Percentiles rank a stretch among this genome's conserved stretches.
Conservation (phyloP, 2,329 filamentous ascomycete species). For the Septoria linicola region DNA sequence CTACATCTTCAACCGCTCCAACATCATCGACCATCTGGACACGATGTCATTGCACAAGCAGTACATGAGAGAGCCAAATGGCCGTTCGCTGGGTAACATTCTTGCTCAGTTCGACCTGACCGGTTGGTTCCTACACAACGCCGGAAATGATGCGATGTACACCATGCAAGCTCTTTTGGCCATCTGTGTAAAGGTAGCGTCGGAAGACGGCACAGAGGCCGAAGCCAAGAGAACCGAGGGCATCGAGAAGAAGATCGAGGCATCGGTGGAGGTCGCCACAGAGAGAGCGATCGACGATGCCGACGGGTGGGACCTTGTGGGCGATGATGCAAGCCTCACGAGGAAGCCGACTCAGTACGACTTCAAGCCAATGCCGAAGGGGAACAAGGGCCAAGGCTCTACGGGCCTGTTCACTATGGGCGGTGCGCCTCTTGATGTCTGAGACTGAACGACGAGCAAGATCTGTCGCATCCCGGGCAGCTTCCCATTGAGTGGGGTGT, state of each 20-base stretch:
- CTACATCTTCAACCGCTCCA: constrained; percentile 53
- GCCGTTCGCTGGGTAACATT: constrained; percentile 60
- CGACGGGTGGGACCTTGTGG: constrained; percentile 41
- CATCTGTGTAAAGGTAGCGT: constrained; percentile 52
- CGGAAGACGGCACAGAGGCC: constrained; percentile 31
- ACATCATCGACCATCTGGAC: constrained; percentile 57
- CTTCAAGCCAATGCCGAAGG: constrained; percentile 16
- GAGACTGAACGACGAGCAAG: constrained; percentile 2
- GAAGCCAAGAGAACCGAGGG: constrained; percentile 31
- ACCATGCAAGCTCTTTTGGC: constrained; percentile 60
- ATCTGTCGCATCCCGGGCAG: no score
- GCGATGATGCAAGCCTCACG: constrained; percentile 38
- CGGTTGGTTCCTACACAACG: constrained; percentile 39
- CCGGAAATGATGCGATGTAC: constrained; percentile 42
- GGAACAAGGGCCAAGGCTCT: constrained; percentile 2
- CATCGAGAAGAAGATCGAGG: constrained; percentile 31
- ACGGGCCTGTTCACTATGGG: constrained; percentile 27
- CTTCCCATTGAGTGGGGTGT: no score
- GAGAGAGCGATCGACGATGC: constrained; percentile 39
- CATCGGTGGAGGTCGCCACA: constrained; percentile 30
- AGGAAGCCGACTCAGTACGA: constrained; percentile 18
- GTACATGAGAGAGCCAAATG: constrained; percentile 51
- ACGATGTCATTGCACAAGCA: constrained; percentile 69
- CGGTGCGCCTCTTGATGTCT: constrained; percentile 29
- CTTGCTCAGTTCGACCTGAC: constrained; percentile 69